Evolutionary conservation across 805 yeast genomes (phyloP), one percentile per base, ranked within the genome.

Genomic region (Scheffersomyces amazonensis): DNA sequence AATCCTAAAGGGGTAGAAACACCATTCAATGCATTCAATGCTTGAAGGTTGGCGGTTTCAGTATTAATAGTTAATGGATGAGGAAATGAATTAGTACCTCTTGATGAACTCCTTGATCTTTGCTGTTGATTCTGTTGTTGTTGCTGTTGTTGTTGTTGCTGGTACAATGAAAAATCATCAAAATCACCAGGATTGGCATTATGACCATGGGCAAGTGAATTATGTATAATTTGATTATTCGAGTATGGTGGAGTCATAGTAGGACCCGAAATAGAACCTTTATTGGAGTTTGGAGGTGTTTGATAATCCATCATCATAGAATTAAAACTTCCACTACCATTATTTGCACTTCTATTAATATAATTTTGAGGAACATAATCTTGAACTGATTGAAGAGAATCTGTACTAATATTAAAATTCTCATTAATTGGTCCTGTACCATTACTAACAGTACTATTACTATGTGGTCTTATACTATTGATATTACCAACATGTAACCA

Each of bases 401-500:
- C 73, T 1, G 72, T 56, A 33, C 42, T 38, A 16, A 48, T 37
- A 22, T 54, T 54, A 15, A 42, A 38, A 12, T 35, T 40, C 13
- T 33, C 17, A 22, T 35, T 35, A 28, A 35, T 16, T 10, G 39
- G 31, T 12, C 47, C 41, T 18, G 35, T 39, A 27, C 15, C 15
- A 13, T 9, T 13, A 13, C 17, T 27, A 15, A 13, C 17, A 27
- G 17, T 15, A 8, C 30, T 17, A 7, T 35, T 34, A 30, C 40
- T 39, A 15, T 44, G 40, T n/a, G 60, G 52, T 39, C 66, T 58
- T 11, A 60, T 54, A 37, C 54, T 60, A 43, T 54, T 58, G 40
- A 68, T 54, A 46, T 68, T 69, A 4, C 75, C 75, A 28, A 69
- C 66, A 50, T 69, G 75, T 32, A 68, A 54, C 75, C 73, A 68